These are phyloP conservation scores for Phytopythium kandeliae DNA, from an alignment of 352 stramenopile species.

Conservation along the genomic window DNA sequence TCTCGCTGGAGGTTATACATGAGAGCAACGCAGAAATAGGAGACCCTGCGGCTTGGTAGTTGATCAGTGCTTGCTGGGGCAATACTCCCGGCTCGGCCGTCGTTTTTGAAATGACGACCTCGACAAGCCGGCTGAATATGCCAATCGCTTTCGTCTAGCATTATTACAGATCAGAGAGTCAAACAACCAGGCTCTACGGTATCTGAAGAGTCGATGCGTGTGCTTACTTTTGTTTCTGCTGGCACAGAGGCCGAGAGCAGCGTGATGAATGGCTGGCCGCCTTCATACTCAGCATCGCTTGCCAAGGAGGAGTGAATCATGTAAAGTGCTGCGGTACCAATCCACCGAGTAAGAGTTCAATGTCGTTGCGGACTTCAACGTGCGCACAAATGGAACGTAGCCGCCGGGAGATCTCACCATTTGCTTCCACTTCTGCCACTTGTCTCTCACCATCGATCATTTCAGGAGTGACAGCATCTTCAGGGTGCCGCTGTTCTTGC, in stretches of 20 bases:
- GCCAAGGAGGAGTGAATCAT: conserved; percentile 28
- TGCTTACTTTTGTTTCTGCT: conserved; percentile 14
- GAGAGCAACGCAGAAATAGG: conserved; percentile 26
- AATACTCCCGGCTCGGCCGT: neutral
- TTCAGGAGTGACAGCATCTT: neutral
- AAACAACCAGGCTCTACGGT: neutral
- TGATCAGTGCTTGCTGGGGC: conserved; percentile 6
- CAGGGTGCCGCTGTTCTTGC: neutral
- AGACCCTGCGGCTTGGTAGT: conserved; percentile 26
- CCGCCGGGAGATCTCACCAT: neutral
- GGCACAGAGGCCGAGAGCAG: conserved; percentile 11
- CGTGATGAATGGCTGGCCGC: conserved; percentile 34
- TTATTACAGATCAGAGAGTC: neutral
- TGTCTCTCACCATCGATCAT: neutral
- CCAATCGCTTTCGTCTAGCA: conserved; percentile 16
- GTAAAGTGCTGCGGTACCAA: conserved; percentile 24
- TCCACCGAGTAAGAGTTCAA: neutral
- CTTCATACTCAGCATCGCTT: conserved; percentile 33
- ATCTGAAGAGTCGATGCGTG: neutral
- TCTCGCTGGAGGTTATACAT: conserved; percentile 23
- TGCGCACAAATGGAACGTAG: too few relatives aligned
- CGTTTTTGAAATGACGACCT: conserved; percentile 6
- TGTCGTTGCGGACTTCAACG: too few relatives aligned
- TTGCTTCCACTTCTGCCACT: neutral
- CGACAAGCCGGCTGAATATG: conserved; percentile 17